Evolutionary conservation across 2,329 filamentous ascomycete genomes (phyloP).

Genomic region (Rugonectria rugulosa): DNA sequence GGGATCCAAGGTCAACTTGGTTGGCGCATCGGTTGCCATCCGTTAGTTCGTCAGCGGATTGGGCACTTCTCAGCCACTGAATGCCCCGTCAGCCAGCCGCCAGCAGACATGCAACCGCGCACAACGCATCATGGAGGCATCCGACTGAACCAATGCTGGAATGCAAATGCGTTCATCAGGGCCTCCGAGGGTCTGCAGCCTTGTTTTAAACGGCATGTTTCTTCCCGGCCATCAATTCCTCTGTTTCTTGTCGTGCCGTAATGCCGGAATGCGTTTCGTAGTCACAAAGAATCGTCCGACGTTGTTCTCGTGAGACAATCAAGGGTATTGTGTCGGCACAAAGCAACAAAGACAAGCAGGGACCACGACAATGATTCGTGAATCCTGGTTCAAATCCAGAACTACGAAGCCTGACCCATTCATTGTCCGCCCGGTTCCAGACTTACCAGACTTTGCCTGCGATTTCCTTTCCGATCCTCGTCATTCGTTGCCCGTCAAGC

Average conservation of each 20-base stretch:
- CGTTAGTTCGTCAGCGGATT: slow-evolving; percentile 2
- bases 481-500: background rate
- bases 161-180: slow-evolving; percentile 17
- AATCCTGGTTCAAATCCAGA: background rate
- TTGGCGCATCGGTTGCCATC: slow-evolving; percentile 7
- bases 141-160: slow-evolving; percentile 22
- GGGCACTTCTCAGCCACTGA: slow-evolving; percentile 34
- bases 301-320: slow-evolving; percentile 24
- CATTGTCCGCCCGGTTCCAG: background rate
- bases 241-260: slow-evolving; percentile 27
- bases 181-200: slow-evolving; percentile 22
- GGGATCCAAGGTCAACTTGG: background rate
- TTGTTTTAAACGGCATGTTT: slow-evolving; percentile 22
- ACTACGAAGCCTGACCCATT: slow-evolving; percentile 7
- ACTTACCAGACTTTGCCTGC: slow-evolving; percentile 5
- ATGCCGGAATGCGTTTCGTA: slow-evolving; percentile 1
- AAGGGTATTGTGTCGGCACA: slow-evolving; percentile 12
- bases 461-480: background rate
- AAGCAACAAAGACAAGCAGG: slow-evolving; percentile 21
- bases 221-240: slow-evolving; percentile 16
- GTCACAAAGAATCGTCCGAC: slow-evolving; percentile 21
- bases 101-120: slow-evolving; percentile 23
- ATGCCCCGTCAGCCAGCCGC: slow-evolving; percentile 31
- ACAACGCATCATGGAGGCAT: slow-evolving; percentile 31
- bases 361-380: background rate